Base-by-base conservation (phyloP, 139 green algal genomes). In the Microglena sp. region DNA sequence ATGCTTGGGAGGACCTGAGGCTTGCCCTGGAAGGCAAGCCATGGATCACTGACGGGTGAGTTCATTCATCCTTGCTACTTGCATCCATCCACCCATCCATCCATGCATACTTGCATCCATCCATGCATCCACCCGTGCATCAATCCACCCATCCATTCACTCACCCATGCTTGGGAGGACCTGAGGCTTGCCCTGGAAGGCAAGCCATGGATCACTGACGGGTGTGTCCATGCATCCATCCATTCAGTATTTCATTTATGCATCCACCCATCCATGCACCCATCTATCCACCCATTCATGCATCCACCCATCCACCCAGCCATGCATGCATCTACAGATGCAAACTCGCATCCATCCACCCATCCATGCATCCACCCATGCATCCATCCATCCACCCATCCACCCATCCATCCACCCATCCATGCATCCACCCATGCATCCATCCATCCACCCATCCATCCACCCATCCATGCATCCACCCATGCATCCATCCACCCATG, bases 1-100 rank as follows among this genome's bases (percentile, higher is more conserved):
- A 97, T 61, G 90, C 90, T 6, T 97, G 90, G 90, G 90, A 97
- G 67, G 80, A 95, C 70, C 73, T 96, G 30, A 88, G 87, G 68
- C 40, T 70, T 21, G 44, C 78, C 4, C 71, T 97, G 61, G 90
- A 97, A 70, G 26, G 36, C 3, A 80, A 82, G 60, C 64, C 68
- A 21, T 96, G 87, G 88, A 84, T 97, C 31, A 67, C 71, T 32
- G 82, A 93, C 68, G 50, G 67, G 71, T 75, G 22, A 57, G 64
- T 21, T 57, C 28, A 36, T 29, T 40, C 3, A 58, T 6, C 2
- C n/a, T 26, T n/a, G 11, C 11, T 18, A 50, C 18, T 11, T 11
- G 40, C 11, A 50, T n/a, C 11, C 40, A 50, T 50, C 18, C 11
- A 50, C 11, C 40, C 40, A n/a, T 50, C 11, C 18, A 11, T n/a